Conservation (phyloP, 306 rosid genomes). For the Hippophae rhamnoides region DNA sequence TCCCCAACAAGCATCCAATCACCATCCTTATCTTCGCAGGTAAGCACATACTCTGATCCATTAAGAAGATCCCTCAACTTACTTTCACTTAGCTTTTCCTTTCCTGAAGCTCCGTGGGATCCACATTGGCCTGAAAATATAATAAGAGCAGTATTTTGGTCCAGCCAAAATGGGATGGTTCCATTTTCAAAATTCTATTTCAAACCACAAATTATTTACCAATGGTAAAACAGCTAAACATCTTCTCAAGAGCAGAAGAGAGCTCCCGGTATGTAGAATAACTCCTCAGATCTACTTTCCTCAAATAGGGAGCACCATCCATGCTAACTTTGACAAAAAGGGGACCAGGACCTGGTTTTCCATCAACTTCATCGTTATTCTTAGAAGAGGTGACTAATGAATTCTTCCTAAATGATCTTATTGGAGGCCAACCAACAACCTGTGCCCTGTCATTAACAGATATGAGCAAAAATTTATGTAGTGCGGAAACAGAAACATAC, state of each 20-base stretch:
- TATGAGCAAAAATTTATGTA: background rate
- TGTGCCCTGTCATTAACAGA: constrained; percentile 55
- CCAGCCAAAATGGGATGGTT: constrained; percentile 8
- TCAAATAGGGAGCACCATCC: constrained; percentile 98
- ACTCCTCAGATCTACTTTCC: constrained; percentile 89
- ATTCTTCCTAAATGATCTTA: constrained; percentile 81
- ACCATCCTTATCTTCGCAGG: constrained; percentile 85
- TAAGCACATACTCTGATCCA: constrained; percentile 90
- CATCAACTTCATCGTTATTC: constrained; percentile 84
- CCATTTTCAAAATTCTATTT: background rate
- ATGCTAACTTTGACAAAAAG: constrained; percentile 95
- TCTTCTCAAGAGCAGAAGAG: constrained; percentile 91
- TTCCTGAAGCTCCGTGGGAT: constrained; percentile 67
- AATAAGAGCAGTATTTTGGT: constrained; percentile 14
- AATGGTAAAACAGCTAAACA: constrained; percentile 89
- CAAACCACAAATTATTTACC: constrained; percentile 30
- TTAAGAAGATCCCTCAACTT: constrained; percentile 90
- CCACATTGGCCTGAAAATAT: constrained; percentile 70
- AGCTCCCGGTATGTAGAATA: constrained; percentile 75
- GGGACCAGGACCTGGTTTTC: constrained; percentile 68
- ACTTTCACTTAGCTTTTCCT: constrained; percentile 76
- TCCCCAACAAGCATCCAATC: constrained; percentile 99
- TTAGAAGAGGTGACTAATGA: constrained; percentile 65
- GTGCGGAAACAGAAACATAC: background rate
- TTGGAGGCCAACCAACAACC: constrained; percentile 99